Evolutionary conservation across 75 land plant genomes (phyloP).

Genomic region (Cupressus sempervirens): DNA sequence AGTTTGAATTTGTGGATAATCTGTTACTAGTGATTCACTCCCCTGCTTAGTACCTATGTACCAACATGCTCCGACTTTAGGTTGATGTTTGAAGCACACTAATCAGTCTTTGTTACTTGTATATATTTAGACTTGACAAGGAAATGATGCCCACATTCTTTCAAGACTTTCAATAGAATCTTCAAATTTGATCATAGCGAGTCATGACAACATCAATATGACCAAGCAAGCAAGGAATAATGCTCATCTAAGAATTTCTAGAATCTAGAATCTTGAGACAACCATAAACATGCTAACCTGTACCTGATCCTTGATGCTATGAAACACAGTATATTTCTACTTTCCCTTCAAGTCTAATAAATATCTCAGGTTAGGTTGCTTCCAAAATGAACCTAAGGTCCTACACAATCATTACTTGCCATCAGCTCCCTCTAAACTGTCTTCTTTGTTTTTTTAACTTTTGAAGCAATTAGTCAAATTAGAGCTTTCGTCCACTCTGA

Average conservation of each 20-base stretch:
- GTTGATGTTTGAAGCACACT: background rate
- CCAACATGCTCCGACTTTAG: background rate
- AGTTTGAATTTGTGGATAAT: too few species aligned
- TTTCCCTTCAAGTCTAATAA: background rate
- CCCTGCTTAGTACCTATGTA: too few species aligned
- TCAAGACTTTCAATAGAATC: background rate
- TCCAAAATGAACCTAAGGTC: background rate
- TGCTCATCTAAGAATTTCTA: background rate
- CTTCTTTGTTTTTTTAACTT: background rate
- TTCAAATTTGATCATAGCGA: background rate
- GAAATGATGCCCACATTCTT: too few species aligned
- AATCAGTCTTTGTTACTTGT: background rate
- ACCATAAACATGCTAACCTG: background rate
- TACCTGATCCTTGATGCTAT: background rate
- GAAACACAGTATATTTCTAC: background rate
- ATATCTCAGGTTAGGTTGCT: background rate
- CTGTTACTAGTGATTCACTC: too few species aligned
- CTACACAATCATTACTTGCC: background rate
- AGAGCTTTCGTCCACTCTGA: background rate
- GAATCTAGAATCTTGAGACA: background rate
- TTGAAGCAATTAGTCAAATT: background rate
- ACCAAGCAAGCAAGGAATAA: background rate
- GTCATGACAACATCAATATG: background rate
- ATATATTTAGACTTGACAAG: background rate
- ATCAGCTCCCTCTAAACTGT: background rate